Percentiles rank a stretch among this genome's conserved stretches.
Evolutionary conservation across 345 rosid genomes (phyloP).

Genomic region (Lenwebbia sp.): DNA sequence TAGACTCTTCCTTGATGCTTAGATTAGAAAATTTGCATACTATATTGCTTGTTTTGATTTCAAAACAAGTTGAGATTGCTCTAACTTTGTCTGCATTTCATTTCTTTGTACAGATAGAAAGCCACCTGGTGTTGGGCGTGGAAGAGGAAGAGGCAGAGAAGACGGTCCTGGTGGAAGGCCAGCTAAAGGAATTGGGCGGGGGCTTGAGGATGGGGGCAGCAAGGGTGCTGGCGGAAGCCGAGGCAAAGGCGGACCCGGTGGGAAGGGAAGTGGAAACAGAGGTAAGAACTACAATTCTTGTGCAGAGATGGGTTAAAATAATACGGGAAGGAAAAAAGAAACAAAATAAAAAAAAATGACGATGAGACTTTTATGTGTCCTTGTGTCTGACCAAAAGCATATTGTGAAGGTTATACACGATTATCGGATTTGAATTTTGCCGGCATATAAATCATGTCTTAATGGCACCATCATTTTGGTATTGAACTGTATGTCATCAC

Average conservation of each 20-base stretch:
- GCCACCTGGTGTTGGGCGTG: constrained; percentile 78
- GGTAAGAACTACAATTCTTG: constrained; percentile 18
- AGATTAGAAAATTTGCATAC: neutral
- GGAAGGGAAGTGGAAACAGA: constrained; percentile 44
- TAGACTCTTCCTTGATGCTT: neutral
- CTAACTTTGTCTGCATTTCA: neutral
- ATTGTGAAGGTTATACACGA: neutral
- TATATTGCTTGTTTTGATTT: neutral
- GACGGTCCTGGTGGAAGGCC: constrained; percentile 59
- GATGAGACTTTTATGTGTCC: neutral
- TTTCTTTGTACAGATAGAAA: constrained; percentile 38
- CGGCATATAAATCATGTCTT: too few species aligned
- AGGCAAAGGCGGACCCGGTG: constrained; percentile 59
- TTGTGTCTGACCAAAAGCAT: neutral
- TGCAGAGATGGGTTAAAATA: neutral
- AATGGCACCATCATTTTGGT: neutral
- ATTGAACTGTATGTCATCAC: neutral
- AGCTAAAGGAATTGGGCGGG: constrained; percentile 56
- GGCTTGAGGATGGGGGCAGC: constrained; percentile 56
- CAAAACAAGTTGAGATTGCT: neutral
- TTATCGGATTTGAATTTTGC: neutral
- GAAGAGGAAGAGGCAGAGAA: constrained; percentile 83
- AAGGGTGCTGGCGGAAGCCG: constrained; percentile 60
- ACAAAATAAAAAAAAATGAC: neutral
- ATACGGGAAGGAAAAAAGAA: neutral